phyloP scores from a whole-genome alignment of 116 monocot genomes.

The Cymodocea nodosa region DNA sequence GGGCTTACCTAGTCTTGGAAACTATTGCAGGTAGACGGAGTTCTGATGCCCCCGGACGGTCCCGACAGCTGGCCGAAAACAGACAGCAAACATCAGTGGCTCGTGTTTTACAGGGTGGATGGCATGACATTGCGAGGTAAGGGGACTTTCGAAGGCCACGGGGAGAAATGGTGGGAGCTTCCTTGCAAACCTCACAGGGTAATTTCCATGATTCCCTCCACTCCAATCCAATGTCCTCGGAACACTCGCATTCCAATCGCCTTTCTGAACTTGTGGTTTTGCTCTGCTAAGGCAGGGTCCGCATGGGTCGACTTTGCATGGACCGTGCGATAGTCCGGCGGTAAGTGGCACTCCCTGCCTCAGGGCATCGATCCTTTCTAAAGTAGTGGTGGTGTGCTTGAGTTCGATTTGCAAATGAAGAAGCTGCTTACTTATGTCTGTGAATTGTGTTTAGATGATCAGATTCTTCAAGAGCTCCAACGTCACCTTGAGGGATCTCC shows the following conservation, averaged over 20 bases:
- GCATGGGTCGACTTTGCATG: constrained; percentile 71
- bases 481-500: constrained; percentile 34
- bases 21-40: constrained; percentile 51
- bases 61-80: constrained; percentile 70
- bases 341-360: constrained; percentile 22
- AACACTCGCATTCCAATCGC: no score
- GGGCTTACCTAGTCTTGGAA: background rate
- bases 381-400: background rate
- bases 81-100: constrained; percentile 75
- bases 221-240: no score
- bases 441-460: constrained; percentile 38
- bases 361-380: background rate
- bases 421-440: background rate
- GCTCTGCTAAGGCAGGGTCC: constrained; percentile 42
- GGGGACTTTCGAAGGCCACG: constrained; percentile 79
- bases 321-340: constrained; percentile 84
- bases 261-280: background rate
- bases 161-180: constrained; percentile 86
- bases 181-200: constrained; percentile 94
- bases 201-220: background rate
- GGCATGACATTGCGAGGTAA: constrained; percentile 48
- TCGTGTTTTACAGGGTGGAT: constrained; percentile 70
- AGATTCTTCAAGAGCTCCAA: constrained; percentile 75
- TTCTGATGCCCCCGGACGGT: constrained; percentile 81
- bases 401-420: background rate